These are phyloP conservation scores for Mikania micrantha DNA, from an alignment of 129 eudicot genomes.

Conservation along the genomic window DNA sequence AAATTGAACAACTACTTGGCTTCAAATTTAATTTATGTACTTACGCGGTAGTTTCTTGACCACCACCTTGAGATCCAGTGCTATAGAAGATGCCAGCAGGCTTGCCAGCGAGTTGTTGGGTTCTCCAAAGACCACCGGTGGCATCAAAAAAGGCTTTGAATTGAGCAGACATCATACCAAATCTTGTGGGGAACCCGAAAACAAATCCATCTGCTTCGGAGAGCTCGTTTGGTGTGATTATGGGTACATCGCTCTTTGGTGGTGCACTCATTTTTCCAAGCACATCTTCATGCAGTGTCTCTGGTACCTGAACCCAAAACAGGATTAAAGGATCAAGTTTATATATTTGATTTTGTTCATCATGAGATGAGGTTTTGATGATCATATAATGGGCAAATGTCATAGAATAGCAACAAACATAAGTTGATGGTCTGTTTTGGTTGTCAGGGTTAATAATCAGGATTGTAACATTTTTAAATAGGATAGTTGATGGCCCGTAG, in stretches of 20 bases:
- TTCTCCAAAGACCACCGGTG: conserved; percentile 83
- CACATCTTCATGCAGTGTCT: conserved; percentile 69
- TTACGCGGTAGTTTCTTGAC: conserved; percentile 92
- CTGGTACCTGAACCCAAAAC: conserved; percentile 52
- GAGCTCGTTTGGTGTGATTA: conserved; percentile 53
- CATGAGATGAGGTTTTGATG: neutral
- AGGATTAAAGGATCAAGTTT: neutral
- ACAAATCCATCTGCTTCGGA: conserved; percentile 73
- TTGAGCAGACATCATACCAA: conserved; percentile 94
- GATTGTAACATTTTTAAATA: neutral
- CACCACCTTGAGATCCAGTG: conserved; percentile 96
- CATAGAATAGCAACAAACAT: neutral
- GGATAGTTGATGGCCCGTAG: neutral
- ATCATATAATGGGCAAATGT: neutral
- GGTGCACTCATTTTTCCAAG: conserved; percentile 77
- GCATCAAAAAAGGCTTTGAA: conserved; percentile 79
- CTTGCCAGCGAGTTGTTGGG: conserved; percentile 68
- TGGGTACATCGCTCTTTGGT: conserved; percentile 67
- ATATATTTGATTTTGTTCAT: neutral
- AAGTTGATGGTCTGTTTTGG: neutral
- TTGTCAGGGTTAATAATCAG: neutral
- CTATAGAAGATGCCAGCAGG: conserved; percentile 85
- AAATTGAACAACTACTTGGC: neutral
- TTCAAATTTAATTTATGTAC: conserved; percentile 11
- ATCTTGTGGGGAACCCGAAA: conserved; percentile 93